Percentiles rank a stretch among this genome's conserved stretches.
phyloP scores from a whole-genome alignment of 2,329 filamentous ascomycete species.

The Botryotinia globosa region DNA sequence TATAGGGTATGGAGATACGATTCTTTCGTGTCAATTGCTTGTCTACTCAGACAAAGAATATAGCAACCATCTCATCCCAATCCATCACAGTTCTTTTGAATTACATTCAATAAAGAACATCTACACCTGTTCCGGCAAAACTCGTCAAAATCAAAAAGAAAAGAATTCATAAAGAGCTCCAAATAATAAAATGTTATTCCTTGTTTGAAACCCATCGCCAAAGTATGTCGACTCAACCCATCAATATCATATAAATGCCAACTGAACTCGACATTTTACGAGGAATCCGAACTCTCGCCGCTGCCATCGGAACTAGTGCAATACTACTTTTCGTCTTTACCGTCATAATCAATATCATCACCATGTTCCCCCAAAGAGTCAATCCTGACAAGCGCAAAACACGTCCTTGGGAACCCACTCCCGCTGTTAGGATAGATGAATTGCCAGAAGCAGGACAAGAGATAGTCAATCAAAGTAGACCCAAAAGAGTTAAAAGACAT shows the following conservation, averaged over 20 bases:
- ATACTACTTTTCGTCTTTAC: background rate
- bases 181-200: background rate
- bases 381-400: background rate
- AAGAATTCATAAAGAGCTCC: background rate
- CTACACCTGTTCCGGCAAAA: slow-evolving; percentile 7
- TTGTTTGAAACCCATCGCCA: background rate
- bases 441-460: background rate
- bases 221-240: background rate
- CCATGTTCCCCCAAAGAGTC: background rate
- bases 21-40: background rate
- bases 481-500: slow-evolving; percentile 1
- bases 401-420: background rate
- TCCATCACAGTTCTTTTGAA: background rate
- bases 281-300: background rate
- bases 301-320: background rate
- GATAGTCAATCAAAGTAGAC: background rate
- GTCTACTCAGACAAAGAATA: background rate
- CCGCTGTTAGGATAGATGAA: background rate
- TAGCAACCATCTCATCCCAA: background rate
- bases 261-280: background rate
- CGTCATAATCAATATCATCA: background rate
- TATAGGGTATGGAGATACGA: too few relatives aligned
- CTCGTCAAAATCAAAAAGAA: background rate
- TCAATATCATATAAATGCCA: background rate
- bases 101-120: background rate